Percentiles rank a stretch among this genome's conserved stretches.
Evolutionary conservation across 2,329 filamentous ascomycete species (phyloP).

Genomic region (Plectosphaerella sp.): DNA sequence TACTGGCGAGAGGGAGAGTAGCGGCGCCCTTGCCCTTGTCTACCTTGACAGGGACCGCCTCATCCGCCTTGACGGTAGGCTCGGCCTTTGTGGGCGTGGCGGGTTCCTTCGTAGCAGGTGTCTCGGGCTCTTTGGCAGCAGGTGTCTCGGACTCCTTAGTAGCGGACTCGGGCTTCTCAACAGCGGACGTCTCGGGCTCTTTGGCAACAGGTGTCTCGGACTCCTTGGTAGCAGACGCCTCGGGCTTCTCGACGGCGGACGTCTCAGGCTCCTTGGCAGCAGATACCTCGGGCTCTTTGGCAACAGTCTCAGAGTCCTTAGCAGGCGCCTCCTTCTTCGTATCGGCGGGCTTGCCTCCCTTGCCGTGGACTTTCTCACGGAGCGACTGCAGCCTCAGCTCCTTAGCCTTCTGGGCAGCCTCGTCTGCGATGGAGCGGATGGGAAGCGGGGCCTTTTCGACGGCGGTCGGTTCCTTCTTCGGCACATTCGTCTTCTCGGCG

Average conservation of each 20-base stretch:
- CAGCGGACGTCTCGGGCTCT: constrained; percentile 1
- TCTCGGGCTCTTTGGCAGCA: background rate
- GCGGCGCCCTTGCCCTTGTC: constrained; percentile 1
- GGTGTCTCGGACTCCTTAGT: background rate
- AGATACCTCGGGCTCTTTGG: constrained; percentile 10
- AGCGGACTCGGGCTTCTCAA: constrained; percentile 3
- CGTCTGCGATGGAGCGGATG: constrained; percentile 55
- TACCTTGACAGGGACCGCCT: background rate
- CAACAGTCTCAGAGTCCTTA: constrained; percentile 11
- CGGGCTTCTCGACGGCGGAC: constrained; percentile 12
- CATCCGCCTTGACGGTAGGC: background rate
- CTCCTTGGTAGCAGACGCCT: constrained; percentile 3
- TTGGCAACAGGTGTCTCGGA: constrained; percentile 1
- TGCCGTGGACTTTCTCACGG: constrained; percentile 50
- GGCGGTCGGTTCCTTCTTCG: constrained; percentile 14
- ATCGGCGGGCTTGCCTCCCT: constrained; percentile 11
- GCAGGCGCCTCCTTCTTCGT: constrained; percentile 10
- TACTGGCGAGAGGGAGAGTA: background rate
- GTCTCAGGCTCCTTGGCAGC: constrained; percentile 8
- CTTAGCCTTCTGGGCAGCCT: constrained; percentile 62
- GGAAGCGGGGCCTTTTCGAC: constrained; percentile 32
- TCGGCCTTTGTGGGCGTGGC: background rate
- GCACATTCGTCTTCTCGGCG: constrained; percentile 13
- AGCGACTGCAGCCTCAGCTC: constrained; percentile 49
- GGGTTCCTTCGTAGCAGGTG: background rate